Evolutionary conservation across 2,329 filamentous ascomycete species (phyloP).

Genomic region (Fusarium sterilihyphosum): DNA sequence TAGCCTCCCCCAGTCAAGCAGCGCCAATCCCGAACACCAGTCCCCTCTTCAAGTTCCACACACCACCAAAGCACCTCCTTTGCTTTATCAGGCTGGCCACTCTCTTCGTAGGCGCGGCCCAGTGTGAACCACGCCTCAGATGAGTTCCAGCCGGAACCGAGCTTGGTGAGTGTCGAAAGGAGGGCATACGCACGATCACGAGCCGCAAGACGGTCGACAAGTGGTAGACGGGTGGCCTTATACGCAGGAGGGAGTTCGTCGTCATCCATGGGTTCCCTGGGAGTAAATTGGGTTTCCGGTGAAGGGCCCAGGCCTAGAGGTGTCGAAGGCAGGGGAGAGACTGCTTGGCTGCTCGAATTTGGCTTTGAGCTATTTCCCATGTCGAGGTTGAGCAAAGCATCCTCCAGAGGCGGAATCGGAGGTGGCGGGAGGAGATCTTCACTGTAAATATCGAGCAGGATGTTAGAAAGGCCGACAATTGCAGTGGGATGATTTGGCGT

Average conservation of each 20-base stretch:
- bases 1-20: slow-evolving; percentile 74
- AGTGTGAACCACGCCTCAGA: slow-evolving; percentile 94
- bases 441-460: slow-evolving; percentile 86
- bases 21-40: slow-evolving; percentile 81
- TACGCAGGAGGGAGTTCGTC: slow-evolving; percentile 62
- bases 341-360: slow-evolving; percentile 5
- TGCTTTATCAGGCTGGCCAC: slow-evolving; percentile 85
- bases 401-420: slow-evolving; percentile 58
- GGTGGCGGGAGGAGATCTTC: slow-evolving; percentile 71
- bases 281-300: slow-evolving; percentile 22
- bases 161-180: slow-evolving; percentile 82
- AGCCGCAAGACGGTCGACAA: slow-evolving; percentile 85
- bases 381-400: slow-evolving; percentile 8
- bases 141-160: slow-evolving; percentile 88
- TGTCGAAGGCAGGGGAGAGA: slow-evolving; percentile 51
- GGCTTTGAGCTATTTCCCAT: background rate
- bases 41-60: slow-evolving; percentile 89
- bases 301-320: slow-evolving; percentile 59
- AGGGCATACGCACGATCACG: slow-evolving; percentile 89
- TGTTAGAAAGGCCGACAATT: slow-evolving; percentile 83
- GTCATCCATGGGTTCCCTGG: slow-evolving; percentile 42
- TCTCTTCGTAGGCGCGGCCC: slow-evolving; percentile 86
- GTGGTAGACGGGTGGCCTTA: slow-evolving; percentile 71
- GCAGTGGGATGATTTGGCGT: slow-evolving; percentile 82
- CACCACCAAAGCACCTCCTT: slow-evolving; percentile 98